phyloP scores from a whole-genome alignment of 257 asterid genomes.

The Verbena officinalis region DNA sequence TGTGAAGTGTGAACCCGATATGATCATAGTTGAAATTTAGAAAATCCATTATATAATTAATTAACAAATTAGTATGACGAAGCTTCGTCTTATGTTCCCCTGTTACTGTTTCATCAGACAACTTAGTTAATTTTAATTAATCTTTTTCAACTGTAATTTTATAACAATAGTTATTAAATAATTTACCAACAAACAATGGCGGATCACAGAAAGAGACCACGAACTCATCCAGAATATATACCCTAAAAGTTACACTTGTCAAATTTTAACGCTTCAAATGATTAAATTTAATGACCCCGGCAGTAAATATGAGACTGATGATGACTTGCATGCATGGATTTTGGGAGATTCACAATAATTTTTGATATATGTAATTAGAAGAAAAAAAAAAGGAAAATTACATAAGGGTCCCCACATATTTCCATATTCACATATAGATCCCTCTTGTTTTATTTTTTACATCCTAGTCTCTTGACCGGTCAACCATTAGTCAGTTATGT shows the following conservation, averaged over 20 bases:
- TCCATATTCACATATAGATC: too few species aligned
- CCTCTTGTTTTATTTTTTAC: too few species aligned
- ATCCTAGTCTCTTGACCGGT: too few species aligned
- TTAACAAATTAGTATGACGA: background rate
- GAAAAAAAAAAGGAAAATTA: too few species aligned
- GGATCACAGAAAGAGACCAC: background rate
- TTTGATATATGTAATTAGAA: too few species aligned
- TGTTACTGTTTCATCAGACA: slow-evolving; percentile 30
- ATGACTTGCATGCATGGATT: too few species aligned
- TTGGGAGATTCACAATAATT: too few species aligned
- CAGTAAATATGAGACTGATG: slow-evolving; percentile 11
- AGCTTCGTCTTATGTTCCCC: slow-evolving; percentile 23
- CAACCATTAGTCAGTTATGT: too few species aligned
- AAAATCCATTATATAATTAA: slow-evolving; percentile 22
- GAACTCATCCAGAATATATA: background rate
- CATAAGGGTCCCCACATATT: too few species aligned
- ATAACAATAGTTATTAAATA: too few species aligned
- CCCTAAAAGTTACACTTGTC: slow-evolving; percentile 26
- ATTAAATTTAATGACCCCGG: slow-evolving; percentile 1
- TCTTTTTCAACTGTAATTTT: too few species aligned
- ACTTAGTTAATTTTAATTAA: too few species aligned
- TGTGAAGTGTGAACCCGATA: slow-evolving; percentile 4
- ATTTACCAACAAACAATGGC: background rate
- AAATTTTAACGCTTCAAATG: background rate
- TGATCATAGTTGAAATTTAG: background rate